phyloP scores from a whole-genome alignment of 108 stramenopile genomes.

The Pseudonitzschia multistriata region DNA sequence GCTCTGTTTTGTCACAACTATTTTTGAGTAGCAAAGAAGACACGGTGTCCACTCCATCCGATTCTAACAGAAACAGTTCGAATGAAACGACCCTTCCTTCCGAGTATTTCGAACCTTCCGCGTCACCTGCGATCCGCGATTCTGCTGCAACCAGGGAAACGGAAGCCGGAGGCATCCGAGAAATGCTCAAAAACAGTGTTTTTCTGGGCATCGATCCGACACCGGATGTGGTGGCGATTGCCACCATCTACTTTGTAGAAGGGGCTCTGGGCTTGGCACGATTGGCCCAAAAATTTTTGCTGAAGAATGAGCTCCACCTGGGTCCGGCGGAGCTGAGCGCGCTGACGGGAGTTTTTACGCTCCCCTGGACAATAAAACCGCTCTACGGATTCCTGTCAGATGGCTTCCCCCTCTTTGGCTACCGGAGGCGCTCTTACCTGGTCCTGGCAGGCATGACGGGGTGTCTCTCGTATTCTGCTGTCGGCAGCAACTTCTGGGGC shows the following conservation, averaged over 20 bases:
- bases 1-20: no score
- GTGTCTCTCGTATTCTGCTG: constrained; percentile 50
- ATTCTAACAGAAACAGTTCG: not conserved
- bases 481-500: constrained; percentile 55
- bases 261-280: constrained; percentile 92
- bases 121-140: not conserved
- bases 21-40: not conserved
- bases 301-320: constrained; percentile 93
- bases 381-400: constrained; percentile 91
- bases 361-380: constrained; percentile 95
- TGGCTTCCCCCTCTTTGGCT: constrained; percentile 87
- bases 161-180: constrained; percentile 2
- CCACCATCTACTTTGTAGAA: constrained; percentile 93
- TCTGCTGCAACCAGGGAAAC: not conserved
- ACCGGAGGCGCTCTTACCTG: constrained; percentile 81
- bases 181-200: constrained; percentile 24
- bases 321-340: constrained; percentile 90
- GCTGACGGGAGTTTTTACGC: constrained; percentile 78
- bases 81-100: not conserved
- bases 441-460: constrained; percentile 69
- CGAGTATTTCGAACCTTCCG: not conserved
- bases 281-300: constrained; percentile 89
- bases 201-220: constrained; percentile 78
- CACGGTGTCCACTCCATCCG: not conserved
- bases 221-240: constrained; percentile 83